These are phyloP conservation scores for Nicotiana obtusifolia DNA, from an alignment of 257 asterid genomes.

Conservation along the genomic window DNA sequence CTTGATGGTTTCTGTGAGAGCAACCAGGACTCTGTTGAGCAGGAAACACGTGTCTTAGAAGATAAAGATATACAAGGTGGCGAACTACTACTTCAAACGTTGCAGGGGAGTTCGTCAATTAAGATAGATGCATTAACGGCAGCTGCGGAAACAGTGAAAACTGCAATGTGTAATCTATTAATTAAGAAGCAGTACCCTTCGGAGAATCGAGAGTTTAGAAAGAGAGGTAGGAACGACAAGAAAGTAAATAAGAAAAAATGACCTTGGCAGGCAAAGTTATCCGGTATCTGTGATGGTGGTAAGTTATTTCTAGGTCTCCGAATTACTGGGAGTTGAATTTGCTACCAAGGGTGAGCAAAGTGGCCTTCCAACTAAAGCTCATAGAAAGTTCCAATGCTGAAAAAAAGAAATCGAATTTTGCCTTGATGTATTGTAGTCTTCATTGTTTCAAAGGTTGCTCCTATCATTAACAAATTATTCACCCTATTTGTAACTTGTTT, in stretches of 20 bases:
- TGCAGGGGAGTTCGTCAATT: constrained; percentile 59
- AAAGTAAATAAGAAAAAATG: constrained; percentile 25
- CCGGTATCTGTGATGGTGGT: neutral
- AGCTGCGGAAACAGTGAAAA: constrained; percentile 78
- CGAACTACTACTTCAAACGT: constrained; percentile 38
- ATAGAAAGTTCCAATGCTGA: neutral
- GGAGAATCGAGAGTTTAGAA: constrained; percentile 66
- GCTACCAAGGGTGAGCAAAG: neutral
- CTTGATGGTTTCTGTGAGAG: constrained; percentile 37
- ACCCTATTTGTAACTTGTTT: neutral
- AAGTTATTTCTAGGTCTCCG: neutral
- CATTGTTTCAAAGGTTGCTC: neutral
- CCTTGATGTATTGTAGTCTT: neutral
- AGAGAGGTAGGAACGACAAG: constrained; percentile 69
- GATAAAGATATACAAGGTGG: constrained; percentile 65
- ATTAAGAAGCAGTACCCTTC: constrained; percentile 79
- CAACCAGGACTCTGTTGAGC: constrained; percentile 25
- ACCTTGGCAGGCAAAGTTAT: neutral
- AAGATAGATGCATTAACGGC: constrained; percentile 53
- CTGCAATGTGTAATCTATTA: constrained; percentile 69
- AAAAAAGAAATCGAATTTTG: neutral
- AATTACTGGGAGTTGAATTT: neutral
- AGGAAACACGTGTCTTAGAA: constrained; percentile 30
- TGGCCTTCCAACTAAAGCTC: neutral
- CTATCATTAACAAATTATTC: neutral